Evolutionary conservation across 306 rosid species (phyloP).

Genomic region (Macrotyloma uniflorum): DNA sequence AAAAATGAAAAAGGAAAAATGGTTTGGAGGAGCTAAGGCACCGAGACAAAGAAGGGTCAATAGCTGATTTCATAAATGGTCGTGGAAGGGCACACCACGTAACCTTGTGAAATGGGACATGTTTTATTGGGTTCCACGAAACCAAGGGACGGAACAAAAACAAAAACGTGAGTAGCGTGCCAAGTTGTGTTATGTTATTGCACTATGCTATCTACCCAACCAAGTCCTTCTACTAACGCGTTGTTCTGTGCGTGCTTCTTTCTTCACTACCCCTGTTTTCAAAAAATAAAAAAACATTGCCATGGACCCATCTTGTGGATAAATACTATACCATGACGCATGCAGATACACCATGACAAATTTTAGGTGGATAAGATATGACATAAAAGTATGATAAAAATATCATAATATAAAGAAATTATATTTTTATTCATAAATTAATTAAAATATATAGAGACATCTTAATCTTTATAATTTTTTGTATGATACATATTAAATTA

Average conservation of each 20-base stretch:
- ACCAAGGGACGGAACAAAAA: neutral
- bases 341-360: no score
- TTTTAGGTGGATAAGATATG: no score
- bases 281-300: no score
- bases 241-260: neutral
- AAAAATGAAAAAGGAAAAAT: slow-evolving; percentile 22
- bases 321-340: no score
- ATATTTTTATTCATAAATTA: no score
- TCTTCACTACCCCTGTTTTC: no score
- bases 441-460: no score
- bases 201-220: neutral
- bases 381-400: no score
- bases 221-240: neutral
- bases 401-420: no score
- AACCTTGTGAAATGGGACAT: neutral
- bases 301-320: no score
- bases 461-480: no score
- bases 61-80: neutral
- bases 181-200: neutral
- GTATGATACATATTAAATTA: no score
- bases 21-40: neutral
- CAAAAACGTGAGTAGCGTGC: slow-evolving; percentile 37
- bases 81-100: slow-evolving; percentile 5
- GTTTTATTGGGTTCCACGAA: neutral
- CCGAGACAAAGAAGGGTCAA: neutral